Evolutionary conservation across 768 basidiomycete species (phyloP).

Genomic region (Amanita exitialis): DNA sequence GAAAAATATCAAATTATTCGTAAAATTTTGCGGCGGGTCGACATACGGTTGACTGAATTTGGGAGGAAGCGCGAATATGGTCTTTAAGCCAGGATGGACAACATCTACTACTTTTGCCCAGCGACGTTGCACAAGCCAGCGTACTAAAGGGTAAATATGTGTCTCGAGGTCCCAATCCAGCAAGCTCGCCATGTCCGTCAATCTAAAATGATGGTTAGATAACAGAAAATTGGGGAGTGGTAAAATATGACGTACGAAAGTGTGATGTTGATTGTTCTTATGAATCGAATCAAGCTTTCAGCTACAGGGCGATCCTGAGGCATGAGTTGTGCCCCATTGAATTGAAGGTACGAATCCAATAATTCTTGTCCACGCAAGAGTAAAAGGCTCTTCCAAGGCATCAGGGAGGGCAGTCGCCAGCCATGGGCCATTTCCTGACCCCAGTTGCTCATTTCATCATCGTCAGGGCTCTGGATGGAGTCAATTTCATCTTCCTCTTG

Average conservation of each 20-base stretch:
- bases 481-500: slow-evolving; percentile 51
- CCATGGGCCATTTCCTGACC: slow-evolving; percentile 60
- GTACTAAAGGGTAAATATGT: slow-evolving; percentile 84
- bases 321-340: slow-evolving; percentile 47
- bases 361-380: slow-evolving; percentile 54
- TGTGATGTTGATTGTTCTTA: slow-evolving; percentile 64
- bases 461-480: slow-evolving; percentile 36
- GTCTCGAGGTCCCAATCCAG: slow-evolving; percentile 78
- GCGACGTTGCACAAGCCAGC: slow-evolving; percentile 85
- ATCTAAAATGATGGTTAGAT: slow-evolving; percentile 23
- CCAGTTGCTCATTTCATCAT: slow-evolving; percentile 47
- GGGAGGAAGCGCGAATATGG: slow-evolving; percentile 68
- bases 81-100: slow-evolving; percentile 70
- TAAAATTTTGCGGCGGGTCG: slow-evolving; percentile 4
- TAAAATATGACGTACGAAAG: slow-evolving; percentile 46
- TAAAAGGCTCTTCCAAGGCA: slow-evolving; percentile 89
- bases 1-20: slow-evolving; percentile 5
- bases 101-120: slow-evolving; percentile 85
- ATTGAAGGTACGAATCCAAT: slow-evolving; percentile 48
- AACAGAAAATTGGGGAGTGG: background rate
- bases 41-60: slow-evolving; percentile 54
- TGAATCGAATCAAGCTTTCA: slow-evolving; percentile 64
- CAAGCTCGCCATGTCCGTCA: slow-evolving; percentile 71
- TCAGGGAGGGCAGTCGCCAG: slow-evolving; percentile 63
- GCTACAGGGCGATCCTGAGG: slow-evolving; percentile 59